Percentiles rank a stretch among this genome's conserved stretches.
Conservation (phyloP, 306 rosid species). For the Sicyos baderoa region DNA sequence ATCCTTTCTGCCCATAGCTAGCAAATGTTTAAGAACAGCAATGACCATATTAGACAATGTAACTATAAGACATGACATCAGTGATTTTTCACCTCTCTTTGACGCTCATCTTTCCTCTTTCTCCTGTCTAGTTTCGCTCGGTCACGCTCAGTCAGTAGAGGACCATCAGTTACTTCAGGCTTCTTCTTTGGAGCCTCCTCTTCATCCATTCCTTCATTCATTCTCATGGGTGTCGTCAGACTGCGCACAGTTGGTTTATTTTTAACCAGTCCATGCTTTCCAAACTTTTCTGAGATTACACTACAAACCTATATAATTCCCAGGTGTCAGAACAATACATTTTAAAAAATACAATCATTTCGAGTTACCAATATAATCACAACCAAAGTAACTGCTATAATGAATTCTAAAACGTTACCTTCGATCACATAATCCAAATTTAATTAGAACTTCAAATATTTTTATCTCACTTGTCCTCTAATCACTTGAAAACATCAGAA, state of each 20-base stretch:
- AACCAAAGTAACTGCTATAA: neutral
- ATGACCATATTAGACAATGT: neutral
- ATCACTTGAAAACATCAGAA: neutral
- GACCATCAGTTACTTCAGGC: conserved; percentile 78
- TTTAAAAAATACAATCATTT: neutral
- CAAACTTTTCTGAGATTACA: conserved; percentile 66
- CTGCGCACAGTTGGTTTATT: conserved; percentile 68
- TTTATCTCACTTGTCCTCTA: neutral
- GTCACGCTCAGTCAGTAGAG: conserved; percentile 78
- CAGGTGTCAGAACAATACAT: neutral
- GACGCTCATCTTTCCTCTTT: conserved; percentile 91
- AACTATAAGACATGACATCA: neutral
- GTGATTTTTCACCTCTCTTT: conserved; percentile 66
- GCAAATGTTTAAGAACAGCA: neutral
- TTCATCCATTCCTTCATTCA: conserved; percentile 90
- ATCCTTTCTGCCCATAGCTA: neutral
- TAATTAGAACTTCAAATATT: neutral
- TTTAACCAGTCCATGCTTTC: conserved; percentile 84
- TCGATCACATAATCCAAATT: neutral
- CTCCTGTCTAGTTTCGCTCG: conserved; percentile 59
- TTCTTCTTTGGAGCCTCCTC: conserved; percentile 68
- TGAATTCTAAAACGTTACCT: neutral
- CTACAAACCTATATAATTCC: conserved; percentile 56
- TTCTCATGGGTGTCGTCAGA: conserved; percentile 78
- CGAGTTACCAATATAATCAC: neutral